Evolutionary conservation across 2,329 filamentous ascomycete species (phyloP).

Genomic region (Sarocladium oryzae): DNA sequence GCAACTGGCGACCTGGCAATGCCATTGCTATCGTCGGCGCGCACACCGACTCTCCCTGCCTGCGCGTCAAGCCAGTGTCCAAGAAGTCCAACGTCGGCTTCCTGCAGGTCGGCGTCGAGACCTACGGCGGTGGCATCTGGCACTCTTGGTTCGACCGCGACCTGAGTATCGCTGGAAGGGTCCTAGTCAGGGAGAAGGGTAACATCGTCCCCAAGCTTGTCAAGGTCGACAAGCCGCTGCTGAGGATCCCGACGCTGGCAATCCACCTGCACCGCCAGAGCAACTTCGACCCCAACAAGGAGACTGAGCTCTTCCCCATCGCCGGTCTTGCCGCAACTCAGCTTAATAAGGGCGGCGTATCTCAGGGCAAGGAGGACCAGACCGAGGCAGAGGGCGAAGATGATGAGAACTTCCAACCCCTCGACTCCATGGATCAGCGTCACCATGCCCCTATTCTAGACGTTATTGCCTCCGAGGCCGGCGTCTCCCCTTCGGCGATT

Average conservation of each 20-base stretch:
- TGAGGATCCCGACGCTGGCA: conserved; percentile 87
- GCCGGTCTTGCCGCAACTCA: conserved; percentile 81
- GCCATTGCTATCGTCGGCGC: conserved; percentile 89
- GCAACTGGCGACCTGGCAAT: conserved; percentile 86
- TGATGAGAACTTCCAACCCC: conserved; percentile 58
- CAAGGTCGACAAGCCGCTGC: conserved; percentile 83
- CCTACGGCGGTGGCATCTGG: conserved; percentile 95
- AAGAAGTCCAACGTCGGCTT: conserved; percentile 84
- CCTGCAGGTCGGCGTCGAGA: conserved; percentile 91
- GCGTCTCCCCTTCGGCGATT: conserved; percentile 58
- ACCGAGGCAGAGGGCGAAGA: conserved; percentile 29
- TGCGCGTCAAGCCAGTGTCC: conserved; percentile 90
- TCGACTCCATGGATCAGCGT: conserved; percentile 70
- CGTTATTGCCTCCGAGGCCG: conserved; percentile 74
- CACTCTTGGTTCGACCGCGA: conserved; percentile 98
- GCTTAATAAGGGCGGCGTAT: conserved; percentile 70
- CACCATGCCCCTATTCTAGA: conserved; percentile 87
- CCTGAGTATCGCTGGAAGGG: conserved; percentile 80
- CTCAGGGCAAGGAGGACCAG: conserved; percentile 34
- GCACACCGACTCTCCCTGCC: conserved; percentile 89
- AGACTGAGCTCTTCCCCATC: conserved; percentile 92
- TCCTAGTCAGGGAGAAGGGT: conserved; percentile 68
- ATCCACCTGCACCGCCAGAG: conserved; percentile 86
- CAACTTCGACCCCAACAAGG: conserved; percentile 92
- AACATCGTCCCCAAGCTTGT: conserved; percentile 77